These are phyloP conservation scores for Lasiosphaeria miniovina DNA, from an alignment of 495 filamentous ascomycete genomes.

Conservation along the genomic window DNA sequence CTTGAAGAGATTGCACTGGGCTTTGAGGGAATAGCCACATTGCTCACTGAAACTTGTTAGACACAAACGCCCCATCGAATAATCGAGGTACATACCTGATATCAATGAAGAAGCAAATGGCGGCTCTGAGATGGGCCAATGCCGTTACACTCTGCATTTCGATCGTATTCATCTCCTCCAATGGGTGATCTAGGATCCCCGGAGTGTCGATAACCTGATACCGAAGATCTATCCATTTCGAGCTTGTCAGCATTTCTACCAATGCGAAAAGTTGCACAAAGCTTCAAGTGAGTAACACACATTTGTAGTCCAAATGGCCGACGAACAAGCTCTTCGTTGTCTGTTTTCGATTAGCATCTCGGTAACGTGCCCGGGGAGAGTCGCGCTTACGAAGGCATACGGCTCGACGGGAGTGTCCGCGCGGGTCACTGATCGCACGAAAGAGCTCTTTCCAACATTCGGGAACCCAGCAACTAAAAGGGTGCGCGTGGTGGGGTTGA, in stretches of 20 bases:
- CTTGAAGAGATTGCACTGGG: conserved; percentile 89
- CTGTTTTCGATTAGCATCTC: conserved; percentile 12
- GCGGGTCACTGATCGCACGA: conserved; percentile 84
- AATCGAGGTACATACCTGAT: conserved; percentile 37
- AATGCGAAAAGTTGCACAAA: not conserved
- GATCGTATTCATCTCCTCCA: conserved; percentile 99
- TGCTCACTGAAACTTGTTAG: conserved; percentile 62
- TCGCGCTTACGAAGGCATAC: conserved; percentile 71
- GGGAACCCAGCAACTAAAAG: conserved; percentile 95
- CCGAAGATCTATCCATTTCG: conserved; percentile 26
- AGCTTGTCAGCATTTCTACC: not conserved
- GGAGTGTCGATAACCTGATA: conserved; percentile 72
- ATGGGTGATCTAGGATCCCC: conserved; percentile 93
- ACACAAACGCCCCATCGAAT: not conserved
- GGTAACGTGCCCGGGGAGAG: not conserved
- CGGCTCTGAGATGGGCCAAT: conserved; percentile 90
- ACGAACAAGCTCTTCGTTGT: conserved; percentile 97
- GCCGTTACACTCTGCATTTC: conserved; percentile 98
- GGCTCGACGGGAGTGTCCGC: conserved; percentile 98
- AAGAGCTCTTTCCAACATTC: conserved; percentile 96
- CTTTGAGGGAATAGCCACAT: conserved; percentile 89
- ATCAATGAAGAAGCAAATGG: conserved; percentile 97
- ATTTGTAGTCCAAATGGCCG: conserved; percentile 98
- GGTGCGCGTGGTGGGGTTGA: conserved; percentile 94
- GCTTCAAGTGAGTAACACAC: conserved; percentile 46